Percentiles rank a stretch among this genome's conserved stretches.
phyloP scores from a whole-genome alignment of 352 stramenopile species.

The Nothophytophthora sp. region DNA sequence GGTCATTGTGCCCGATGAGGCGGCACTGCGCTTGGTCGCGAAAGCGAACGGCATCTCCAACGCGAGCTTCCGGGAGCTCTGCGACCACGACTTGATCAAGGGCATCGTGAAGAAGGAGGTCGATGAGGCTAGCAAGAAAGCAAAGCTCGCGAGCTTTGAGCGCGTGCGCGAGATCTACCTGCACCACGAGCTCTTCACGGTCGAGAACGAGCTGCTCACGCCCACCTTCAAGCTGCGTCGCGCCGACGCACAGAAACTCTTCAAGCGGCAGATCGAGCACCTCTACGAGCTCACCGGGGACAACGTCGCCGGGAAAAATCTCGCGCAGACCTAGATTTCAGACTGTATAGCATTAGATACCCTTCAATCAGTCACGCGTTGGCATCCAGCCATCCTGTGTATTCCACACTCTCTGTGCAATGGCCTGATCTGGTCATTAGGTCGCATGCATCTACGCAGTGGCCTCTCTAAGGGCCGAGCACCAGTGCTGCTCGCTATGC shows the following conservation, averaged over 20 bases:
- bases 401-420: too few species aligned
- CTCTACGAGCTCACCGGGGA: constrained; percentile 71
- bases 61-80: constrained; percentile 46
- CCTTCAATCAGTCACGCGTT: constrained; percentile 3
- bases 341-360: background rate
- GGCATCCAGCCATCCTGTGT: constrained; percentile 16
- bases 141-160: constrained; percentile 93
- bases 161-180: constrained; percentile 91
- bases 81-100: constrained; percentile 48
- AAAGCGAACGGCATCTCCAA: constrained; percentile 29
- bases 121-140: constrained; percentile 47
- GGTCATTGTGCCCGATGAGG: constrained; percentile 89
- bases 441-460: background rate
- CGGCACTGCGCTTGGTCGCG: constrained; percentile 32
- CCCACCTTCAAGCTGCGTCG: constrained; percentile 98
- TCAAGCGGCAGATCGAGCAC: constrained; percentile 69
- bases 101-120: constrained; percentile 48
- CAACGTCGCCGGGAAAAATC: constrained; percentile 22
- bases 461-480: background rate
- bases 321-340: background rate
- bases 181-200: constrained; percentile 88
- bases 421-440: too few species aligned
- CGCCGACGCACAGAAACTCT: constrained; percentile 52
- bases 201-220: constrained; percentile 96
- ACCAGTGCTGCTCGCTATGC: background rate